Conservation (phyloP, 441 rosid genomes). For the Gossypium davidsonii region DNA sequence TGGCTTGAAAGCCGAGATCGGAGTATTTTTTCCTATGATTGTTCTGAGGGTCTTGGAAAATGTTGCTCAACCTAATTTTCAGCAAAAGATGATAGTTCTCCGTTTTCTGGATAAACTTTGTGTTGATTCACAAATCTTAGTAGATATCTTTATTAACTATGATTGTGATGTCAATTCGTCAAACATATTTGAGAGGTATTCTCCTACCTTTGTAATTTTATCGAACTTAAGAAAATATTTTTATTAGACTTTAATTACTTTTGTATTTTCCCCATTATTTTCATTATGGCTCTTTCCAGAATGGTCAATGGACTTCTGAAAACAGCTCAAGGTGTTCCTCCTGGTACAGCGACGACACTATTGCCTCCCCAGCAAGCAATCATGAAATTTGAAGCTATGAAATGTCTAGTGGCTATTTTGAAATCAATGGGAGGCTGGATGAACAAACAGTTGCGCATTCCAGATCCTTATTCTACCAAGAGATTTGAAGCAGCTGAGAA, state of each 20-base stretch:
- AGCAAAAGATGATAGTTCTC: slow-evolving; percentile 98
- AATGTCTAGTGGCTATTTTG: slow-evolving; percentile 85
- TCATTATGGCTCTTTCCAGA: slow-evolving; percentile 36
- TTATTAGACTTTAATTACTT: not conserved
- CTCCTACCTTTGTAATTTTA: not conserved
- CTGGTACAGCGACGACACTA: slow-evolving; percentile 65
- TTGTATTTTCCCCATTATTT: slow-evolving; percentile 3
- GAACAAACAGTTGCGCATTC: slow-evolving; percentile 87
- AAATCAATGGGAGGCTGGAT: slow-evolving; percentile 98
- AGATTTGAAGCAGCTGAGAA: slow-evolving; percentile 56
- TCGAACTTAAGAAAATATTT: not conserved
- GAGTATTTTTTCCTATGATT: slow-evolving; percentile 99
- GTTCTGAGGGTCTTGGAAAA: slow-evolving; percentile 93
- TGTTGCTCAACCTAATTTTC: slow-evolving; percentile 95
- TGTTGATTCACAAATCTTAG: slow-evolving; percentile 93
- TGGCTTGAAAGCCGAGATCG: slow-evolving; percentile 97
- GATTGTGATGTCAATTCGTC: slow-evolving; percentile 99
- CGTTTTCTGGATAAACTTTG: slow-evolving; percentile 91
- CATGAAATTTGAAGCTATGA: slow-evolving; percentile 95
- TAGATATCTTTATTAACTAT: slow-evolving; percentile 92
- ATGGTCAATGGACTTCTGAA: slow-evolving; percentile 99
- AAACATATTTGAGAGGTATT: slow-evolving; percentile 96
- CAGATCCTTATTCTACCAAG: slow-evolving; percentile 61
- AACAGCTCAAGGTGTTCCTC: slow-evolving; percentile 95
- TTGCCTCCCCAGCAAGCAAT: slow-evolving; percentile 84